Evolutionary conservation across 1,284 basidiomycete species (phyloP).

Genomic region (Ganoderma leucocontextum): DNA sequence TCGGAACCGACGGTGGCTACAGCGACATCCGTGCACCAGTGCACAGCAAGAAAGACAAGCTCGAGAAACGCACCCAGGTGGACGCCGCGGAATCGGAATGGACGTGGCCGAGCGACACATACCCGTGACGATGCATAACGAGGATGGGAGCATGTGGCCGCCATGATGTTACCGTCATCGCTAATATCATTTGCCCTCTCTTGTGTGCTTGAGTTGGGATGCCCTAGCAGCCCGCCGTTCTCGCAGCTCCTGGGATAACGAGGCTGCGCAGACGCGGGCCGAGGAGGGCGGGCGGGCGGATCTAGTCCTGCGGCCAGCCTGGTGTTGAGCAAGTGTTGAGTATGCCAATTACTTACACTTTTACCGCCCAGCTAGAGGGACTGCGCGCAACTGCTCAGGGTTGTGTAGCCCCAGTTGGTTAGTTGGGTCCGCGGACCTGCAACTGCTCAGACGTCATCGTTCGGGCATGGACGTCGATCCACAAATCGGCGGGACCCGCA

Average conservation of each 20-base stretch:
- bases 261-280: not conserved
- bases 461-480: not conserved
- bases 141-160: not conserved
- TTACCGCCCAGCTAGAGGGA: not conserved
- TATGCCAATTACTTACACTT: not conserved
- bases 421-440: not conserved
- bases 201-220: not conserved
- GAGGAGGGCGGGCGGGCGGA: not conserved
- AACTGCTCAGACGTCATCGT: not conserved
- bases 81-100: not conserved
- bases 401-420: not conserved
- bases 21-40: not conserved
- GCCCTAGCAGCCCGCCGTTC: not conserved
- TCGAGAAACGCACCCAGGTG: not conserved
- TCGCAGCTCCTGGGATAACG: not conserved
- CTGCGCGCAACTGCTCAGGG: not conserved
- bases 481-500: not conserved
- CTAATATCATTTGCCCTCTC: not conserved
- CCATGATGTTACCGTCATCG: not conserved
- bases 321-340: not conserved
- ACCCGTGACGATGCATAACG: slow-evolving; percentile 2
- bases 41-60: not conserved
- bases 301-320: not conserved
- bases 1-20: slow-evolving; percentile 2
- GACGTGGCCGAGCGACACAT: not conserved